Evolutionary conservation across 768 basidiomycete genomes (phyloP).

Genomic region (Hydnomerulius pinastri): DNA sequence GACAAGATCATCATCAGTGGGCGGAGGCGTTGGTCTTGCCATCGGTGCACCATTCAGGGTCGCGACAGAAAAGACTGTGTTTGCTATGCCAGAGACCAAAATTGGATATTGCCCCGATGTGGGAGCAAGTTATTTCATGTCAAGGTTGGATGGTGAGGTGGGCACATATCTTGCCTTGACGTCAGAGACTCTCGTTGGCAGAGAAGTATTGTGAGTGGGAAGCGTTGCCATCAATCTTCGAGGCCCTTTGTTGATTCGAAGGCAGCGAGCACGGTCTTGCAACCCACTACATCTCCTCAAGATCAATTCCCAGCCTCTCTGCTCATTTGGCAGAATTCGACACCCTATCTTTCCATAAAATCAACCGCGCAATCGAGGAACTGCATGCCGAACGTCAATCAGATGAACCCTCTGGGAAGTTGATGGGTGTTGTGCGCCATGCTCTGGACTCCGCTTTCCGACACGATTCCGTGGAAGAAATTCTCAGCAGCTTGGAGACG

Average conservation of each 20-base stretch:
- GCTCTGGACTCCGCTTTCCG: constrained; percentile 84
- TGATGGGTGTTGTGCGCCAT: constrained; percentile 63
- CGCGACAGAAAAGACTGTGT: constrained; percentile 87
- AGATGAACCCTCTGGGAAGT: constrained; percentile 51
- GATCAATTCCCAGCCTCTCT: constrained; percentile 70
- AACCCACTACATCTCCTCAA: constrained; percentile 87
- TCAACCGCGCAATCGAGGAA: constrained; percentile 73
- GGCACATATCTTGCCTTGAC: constrained; percentile 96
- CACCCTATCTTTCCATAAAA: constrained; percentile 42
- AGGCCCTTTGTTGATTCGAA: constrained; percentile 9
- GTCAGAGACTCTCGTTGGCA: constrained; percentile 66
- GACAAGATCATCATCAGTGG: constrained; percentile 57
- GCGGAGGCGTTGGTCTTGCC: constrained; percentile 90
- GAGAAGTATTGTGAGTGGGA: constrained; percentile 79
- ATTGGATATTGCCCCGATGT: constrained; percentile 93
- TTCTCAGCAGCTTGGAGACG: constrained; percentile 55
- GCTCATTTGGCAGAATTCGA: constrained; percentile 57
- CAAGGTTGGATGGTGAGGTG: constrained; percentile 85
- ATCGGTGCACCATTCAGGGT: constrained; percentile 86
- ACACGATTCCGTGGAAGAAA: constrained; percentile 68
- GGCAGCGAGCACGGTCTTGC: constrained; percentile 88
- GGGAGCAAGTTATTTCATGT: constrained; percentile 87
- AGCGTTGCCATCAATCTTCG: not conserved
- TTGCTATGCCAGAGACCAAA: constrained; percentile 97
- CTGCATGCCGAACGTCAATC: constrained; percentile 57